Percentiles rank a stretch among this genome's conserved stretches.
phyloP scores from a whole-genome alignment of 768 basidiomycete species.

The Mycena metata region DNA sequence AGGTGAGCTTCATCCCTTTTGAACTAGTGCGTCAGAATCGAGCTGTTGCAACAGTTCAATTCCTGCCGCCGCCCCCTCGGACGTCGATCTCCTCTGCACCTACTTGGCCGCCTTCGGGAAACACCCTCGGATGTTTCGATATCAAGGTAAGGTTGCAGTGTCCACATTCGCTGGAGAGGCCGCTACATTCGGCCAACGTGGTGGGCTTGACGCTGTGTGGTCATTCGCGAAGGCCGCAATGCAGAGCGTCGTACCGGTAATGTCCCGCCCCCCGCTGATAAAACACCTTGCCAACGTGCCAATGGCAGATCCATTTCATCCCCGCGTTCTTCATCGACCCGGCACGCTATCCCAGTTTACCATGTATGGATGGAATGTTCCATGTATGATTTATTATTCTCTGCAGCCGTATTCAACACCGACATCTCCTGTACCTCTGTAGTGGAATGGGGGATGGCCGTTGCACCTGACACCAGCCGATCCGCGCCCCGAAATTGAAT shows the following conservation, averaged over 20 bases:
- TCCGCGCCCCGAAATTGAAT: constrained; percentile 42
- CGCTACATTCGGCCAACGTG: constrained; percentile 59
- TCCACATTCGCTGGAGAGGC: constrained; percentile 63
- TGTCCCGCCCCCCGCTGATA: constrained; percentile 39
- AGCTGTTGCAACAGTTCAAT: constrained; percentile 35
- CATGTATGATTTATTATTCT: constrained; percentile 43
- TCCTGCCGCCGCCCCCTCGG: constrained; percentile 16
- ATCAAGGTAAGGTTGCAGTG: constrained; percentile 54
- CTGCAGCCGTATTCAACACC: background rate
- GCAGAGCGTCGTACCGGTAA: constrained; percentile 31
- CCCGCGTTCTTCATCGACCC: constrained; percentile 67
- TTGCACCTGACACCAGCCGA: constrained; percentile 37
- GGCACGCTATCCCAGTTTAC: constrained; percentile 51
- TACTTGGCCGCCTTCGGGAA: constrained; percentile 54
- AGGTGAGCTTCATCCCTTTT: constrained; percentile 45
- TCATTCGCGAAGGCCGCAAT: constrained; percentile 33
- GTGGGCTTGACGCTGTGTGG: constrained; percentile 54
- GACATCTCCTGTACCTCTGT: background rate
- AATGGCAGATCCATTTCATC: constrained; percentile 58
- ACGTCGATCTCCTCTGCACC: constrained; percentile 48
- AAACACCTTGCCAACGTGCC: background rate
- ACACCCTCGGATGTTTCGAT: constrained; percentile 56
- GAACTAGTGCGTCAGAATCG: background rate
- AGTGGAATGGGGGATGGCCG: constrained; percentile 63
- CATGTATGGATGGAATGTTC: constrained; percentile 62